phyloP scores from a whole-genome alignment of 352 stramenopile genomes.

The Pythium dissimile region DNA sequence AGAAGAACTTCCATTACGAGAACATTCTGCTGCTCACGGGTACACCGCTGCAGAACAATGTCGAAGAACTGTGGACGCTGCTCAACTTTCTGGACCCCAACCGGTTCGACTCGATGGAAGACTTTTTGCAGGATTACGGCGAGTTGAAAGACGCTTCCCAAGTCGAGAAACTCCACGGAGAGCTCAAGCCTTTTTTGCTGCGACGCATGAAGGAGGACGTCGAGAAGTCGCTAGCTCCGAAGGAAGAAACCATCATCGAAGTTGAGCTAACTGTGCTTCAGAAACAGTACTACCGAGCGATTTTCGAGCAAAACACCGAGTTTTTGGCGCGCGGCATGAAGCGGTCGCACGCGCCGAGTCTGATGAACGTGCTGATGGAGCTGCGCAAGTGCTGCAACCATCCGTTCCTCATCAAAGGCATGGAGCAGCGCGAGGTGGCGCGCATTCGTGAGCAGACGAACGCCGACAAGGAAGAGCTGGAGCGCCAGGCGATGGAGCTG shows the following conservation, averaged over 20 bases:
- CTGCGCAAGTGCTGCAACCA: conserved; percentile 95
- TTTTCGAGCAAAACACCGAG: conserved; percentile 92
- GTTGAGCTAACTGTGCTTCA: conserved; percentile 89
- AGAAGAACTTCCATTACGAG: conserved; percentile 73
- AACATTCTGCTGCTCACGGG: conserved; percentile 89
- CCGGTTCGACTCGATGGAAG: conserved; percentile 91
- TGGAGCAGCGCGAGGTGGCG: conserved; percentile 75
- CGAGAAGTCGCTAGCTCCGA: conserved; percentile 84
- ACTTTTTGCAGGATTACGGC: conserved; percentile 94
- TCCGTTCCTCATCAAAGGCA: conserved; percentile 90
- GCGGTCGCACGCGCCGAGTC: conserved; percentile 66
- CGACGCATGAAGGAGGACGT: conserved; percentile 90
- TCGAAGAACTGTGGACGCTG: conserved; percentile 96
- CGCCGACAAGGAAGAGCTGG: conserved; percentile 40
- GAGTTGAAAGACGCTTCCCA: conserved; percentile 90
- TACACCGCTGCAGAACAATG: conserved; percentile 89
- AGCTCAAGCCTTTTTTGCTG: conserved; percentile 84
- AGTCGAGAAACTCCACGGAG: conserved; percentile 81
- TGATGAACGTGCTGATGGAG: conserved; percentile 94
- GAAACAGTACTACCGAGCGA: conserved; percentile 90
- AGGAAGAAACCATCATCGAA: conserved; percentile 90
- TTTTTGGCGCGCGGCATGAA: conserved; percentile 80
- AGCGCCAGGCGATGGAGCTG: conserved; percentile 73
- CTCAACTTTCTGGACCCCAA: conserved; percentile 97
- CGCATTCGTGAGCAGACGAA: conserved; percentile 57